Percentiles rank a stretch among this genome's conserved stretches.
These are phyloP conservation scores for Rubia balearica DNA, from an alignment of 305 asterid genomes.

Conservation along the genomic window DNA sequence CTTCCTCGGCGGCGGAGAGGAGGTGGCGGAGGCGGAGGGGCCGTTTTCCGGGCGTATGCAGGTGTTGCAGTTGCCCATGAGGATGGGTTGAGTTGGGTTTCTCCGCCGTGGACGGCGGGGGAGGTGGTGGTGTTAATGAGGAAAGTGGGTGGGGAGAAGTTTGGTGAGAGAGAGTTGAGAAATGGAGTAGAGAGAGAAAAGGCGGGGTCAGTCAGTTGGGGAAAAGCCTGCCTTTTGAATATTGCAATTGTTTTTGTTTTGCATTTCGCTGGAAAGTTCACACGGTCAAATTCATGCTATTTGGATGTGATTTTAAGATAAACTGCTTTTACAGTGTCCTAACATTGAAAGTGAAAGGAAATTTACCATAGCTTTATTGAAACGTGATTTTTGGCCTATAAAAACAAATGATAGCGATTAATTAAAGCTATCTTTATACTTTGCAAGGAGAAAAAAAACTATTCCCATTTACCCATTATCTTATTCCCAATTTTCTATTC, in stretches of 20 bases:
- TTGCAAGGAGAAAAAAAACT: too few species aligned
- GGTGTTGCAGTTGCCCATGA: slow-evolving; percentile 91
- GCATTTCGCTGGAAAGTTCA: not conserved
- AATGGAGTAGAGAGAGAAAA: slow-evolving; percentile 28
- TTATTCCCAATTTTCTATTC: too few species aligned
- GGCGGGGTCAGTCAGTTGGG: slow-evolving; percentile 40
- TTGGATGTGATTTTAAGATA: not conserved
- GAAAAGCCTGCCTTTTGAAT: slow-evolving; percentile 27
- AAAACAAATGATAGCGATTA: too few species aligned
- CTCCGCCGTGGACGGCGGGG: slow-evolving; percentile 35
- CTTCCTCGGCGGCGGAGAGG: not conserved
- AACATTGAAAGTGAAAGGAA: too few species aligned
- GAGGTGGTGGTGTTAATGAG: slow-evolving; percentile 1
- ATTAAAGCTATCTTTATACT: too few species aligned
- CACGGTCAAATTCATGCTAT: not conserved
- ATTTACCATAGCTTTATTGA: too few species aligned
- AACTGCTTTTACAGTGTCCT: too few species aligned
- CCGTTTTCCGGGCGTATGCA: slow-evolving; percentile 59
- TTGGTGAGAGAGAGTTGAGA: slow-evolving; percentile 19
- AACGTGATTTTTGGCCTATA: too few species aligned
- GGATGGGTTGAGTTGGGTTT: slow-evolving; percentile 1
- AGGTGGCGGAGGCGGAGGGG: slow-evolving; percentile 18
- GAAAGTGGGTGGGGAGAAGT: slow-evolving; percentile 18
- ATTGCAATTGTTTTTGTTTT: not conserved
- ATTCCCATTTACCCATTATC: too few species aligned